A percentile compares a stretch with the other conserved stretches of the same genome.
Conservation (phyloP, 176 grass and related monocot genomes). For the Juncus effusus region DNA sequence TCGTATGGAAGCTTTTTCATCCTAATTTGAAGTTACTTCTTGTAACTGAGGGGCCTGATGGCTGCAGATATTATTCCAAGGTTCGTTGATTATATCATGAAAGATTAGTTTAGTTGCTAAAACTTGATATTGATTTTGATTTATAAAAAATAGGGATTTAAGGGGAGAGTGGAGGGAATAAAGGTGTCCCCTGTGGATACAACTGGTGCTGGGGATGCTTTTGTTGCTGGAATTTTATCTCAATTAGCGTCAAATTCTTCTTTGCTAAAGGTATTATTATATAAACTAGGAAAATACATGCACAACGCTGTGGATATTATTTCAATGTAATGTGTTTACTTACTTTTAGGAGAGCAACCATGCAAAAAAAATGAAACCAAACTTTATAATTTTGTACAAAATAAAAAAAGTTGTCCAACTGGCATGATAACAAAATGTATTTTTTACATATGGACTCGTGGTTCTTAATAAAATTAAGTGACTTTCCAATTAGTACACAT, state of each 20-base stretch:
- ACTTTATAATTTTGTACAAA: no score
- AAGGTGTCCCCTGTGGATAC: conserved; percentile 74
- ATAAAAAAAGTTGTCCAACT: no score
- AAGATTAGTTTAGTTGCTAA: no score
- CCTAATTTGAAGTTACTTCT: conserved; percentile 91
- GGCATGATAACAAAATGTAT: no score
- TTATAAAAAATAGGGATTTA: conserved; percentile 64
- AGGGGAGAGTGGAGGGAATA: conserved; percentile 72
- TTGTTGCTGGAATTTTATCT: conserved; percentile 83
- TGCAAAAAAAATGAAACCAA: no score
- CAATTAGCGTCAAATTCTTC: conserved; percentile 59
- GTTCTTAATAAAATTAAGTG: no score
- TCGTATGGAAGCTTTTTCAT: conserved; percentile 78
- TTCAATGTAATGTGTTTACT: no score
- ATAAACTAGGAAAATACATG: conserved; percentile 4
- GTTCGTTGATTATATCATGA: conserved; percentile 25
- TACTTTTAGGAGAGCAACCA: no score
- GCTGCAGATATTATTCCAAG: conserved; percentile 99
- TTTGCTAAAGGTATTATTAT: conserved; percentile 60
- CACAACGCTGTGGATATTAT: neutral
- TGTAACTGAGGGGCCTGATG: conserved; percentile 84
- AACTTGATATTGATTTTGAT: neutral
- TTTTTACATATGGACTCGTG: no score
- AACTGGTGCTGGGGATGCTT: conserved; percentile 98
- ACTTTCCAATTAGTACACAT: no score